A percentile compares a stretch with the other conserved stretches of the same genome.
Evolutionary conservation across 2,329 filamentous ascomycete species (phyloP).

Genomic region (Nemania sp.): DNA sequence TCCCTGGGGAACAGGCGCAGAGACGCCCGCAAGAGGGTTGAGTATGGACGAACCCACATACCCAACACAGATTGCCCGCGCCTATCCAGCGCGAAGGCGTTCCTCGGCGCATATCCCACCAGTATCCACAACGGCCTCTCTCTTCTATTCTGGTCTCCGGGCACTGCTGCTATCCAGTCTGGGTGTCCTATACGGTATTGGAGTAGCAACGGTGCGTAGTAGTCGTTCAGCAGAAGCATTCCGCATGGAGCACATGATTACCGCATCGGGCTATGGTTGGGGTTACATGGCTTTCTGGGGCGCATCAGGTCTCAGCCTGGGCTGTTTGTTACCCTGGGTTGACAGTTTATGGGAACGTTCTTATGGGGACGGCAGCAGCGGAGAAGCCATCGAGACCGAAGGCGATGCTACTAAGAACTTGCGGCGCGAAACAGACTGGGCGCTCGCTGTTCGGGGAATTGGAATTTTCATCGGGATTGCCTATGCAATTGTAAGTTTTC

Average conservation of each 20-base stretch:
- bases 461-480: constrained; percentile 72
- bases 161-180: constrained; percentile 78
- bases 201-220: constrained; percentile 84
- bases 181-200: constrained; percentile 83
- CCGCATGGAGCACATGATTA: constrained; percentile 62
- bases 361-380: constrained; percentile 50
- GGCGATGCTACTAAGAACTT: constrained; percentile 49
- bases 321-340: constrained; percentile 84
- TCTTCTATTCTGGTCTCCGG: constrained; percentile 68
- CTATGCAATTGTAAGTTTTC: constrained; percentile 71
- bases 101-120: constrained; percentile 50
- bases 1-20: constrained; percentile 82
- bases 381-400: constrained; percentile 42
- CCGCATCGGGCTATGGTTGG: constrained; percentile 62
- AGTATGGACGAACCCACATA: constrained; percentile 50
- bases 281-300: constrained; percentile 86
- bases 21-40: constrained; percentile 69
- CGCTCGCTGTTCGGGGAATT: constrained; percentile 68
- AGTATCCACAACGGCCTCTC: constrained; percentile 46
- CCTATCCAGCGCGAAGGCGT: constrained; percentile 52
- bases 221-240: constrained; percentile 70
- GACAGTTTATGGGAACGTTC: constrained; percentile 78
- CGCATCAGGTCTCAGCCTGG: constrained; percentile 78
- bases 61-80: constrained; percentile 47
- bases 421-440: constrained; percentile 70